Evolutionary conservation across 2,329 filamentous ascomycete species (phyloP), one percentile per base, ranked within the genome.

Genomic region (Trichoderma gracile): DNA sequence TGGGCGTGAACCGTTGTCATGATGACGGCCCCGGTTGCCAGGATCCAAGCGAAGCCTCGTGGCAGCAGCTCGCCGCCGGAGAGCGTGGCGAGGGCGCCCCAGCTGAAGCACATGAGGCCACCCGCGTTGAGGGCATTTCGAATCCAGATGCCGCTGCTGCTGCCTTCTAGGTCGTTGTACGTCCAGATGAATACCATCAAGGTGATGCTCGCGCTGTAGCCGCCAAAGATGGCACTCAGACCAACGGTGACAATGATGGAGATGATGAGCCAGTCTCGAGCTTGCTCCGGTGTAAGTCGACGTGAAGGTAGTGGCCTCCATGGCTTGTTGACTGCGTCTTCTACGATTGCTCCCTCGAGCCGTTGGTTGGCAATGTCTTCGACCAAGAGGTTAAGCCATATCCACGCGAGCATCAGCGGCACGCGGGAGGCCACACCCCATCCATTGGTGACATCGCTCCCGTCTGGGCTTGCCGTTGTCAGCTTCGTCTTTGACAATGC

Each of bases 271-370:
- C 65, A 42, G 5, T 53, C 63, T 3, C 72, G 70, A 1, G 73
- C 70, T 38, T 74, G 68, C 2, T 67, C 67, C 2, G 65, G 27
- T 10, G 72, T 69, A 49, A 75, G 38, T 1, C 71, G 68, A 0
- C 65, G 59, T 5, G 68, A 68, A 19, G 73, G 72, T 1, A 76
- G 62, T 0, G 74, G 69, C 3, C 73, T 65, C 74, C 74, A 76
- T 1, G 74, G 74, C 58, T 76, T 75, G 65, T 76, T 76, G 14
- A 69, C 59, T 0, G 58, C 14, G 49, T 76, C 74, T 25, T 76
- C 74, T 1, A 69, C 33, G 12, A 74, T 60, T 0, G 71, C 68
- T 1, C 67, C 66, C 0, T 66, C 57, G 1, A 68, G 55, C 0
- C 71, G 65, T 50, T 76, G 74, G 53, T 76, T 76, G 17, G 69